Evolutionary conservation across 2,329 filamentous ascomycete genomes (phyloP), one percentile per base, ranked within the genome.

Genomic region (Neopestalotiopsis sp.): DNA sequence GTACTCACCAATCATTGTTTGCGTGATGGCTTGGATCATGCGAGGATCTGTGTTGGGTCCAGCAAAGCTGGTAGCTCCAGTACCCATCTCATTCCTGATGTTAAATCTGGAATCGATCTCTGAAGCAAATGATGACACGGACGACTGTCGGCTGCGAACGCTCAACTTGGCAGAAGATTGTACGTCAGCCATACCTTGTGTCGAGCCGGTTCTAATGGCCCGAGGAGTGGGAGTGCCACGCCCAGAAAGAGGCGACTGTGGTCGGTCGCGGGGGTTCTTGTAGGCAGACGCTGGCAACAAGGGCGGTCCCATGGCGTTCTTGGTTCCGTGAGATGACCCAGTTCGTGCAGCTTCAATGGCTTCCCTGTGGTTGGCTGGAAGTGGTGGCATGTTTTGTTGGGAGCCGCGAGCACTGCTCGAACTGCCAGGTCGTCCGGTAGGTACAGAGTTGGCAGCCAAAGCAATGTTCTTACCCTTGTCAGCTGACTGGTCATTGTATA

Each of bases 1-100:
- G 80, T 95, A 98, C 80, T 99, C 96, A 68, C 96, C 96, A 77
- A 99, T 98, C 96, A 99, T 99, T 20, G 96, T 98, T 81, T 99
- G 95, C 2, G 96, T 99, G 73, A 99, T 98, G 63, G 96, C 96
- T 83, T 98, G 94, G 74, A 99, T 98, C 94, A 99, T 98, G 75
- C 95, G 93, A 71, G 95, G 95, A 82, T 99, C 96, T 4, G 94
- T 97, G 71, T 89, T 88, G 24, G 90, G 85, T 10, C 90, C 89
- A 12, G 65, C 61, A 70, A 96, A 88, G 14, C 91, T 91, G 61
- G 83, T 81, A 6, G 84, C 75, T 59, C 82, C 83, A 67, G 89
- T 84, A 59, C 83, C 82, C 78, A 88, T 84, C 65, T 87, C 87
- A 68, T 87, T 81, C 12, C 89, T 86, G 56, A 94, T 91, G 77